Conservation (phyloP, 2,329 filamentous ascomycete genomes). For the Beauveria sp. region DNA sequence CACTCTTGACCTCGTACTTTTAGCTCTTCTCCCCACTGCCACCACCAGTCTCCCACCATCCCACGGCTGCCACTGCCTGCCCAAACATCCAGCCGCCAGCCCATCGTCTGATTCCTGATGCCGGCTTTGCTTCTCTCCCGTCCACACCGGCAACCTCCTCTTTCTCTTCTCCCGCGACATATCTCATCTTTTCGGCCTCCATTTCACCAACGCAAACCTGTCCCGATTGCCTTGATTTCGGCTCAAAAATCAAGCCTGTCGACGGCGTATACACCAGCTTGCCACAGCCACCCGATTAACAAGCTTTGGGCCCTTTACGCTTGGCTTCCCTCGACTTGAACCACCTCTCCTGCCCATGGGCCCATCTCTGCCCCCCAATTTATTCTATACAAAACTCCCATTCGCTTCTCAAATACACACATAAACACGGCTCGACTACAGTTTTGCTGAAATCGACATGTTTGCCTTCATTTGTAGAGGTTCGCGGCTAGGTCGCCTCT, state of each 20-base stretch:
- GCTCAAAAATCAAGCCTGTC: not conserved
- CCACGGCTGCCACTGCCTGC: no score
- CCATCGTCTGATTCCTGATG: not conserved
- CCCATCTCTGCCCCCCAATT: not conserved
- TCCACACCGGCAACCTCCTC: not conserved
- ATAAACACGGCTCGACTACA: not conserved
- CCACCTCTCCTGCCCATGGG: not conserved
- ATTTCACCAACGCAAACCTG: not conserved
- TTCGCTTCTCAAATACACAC: not conserved
- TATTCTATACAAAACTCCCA: not conserved
- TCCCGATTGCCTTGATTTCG: not conserved
- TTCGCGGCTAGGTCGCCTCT: not conserved
- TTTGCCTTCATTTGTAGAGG: not conserved
- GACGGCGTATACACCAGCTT: not conserved
- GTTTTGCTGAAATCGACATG: not conserved
- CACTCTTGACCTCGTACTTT: no score
- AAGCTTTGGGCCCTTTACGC: not conserved
- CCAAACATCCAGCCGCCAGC: no score
- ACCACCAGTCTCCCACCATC: no score
- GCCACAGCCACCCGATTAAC: not conserved
- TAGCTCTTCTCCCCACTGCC: no score
- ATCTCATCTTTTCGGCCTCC: not conserved
- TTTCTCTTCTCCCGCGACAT: not conserved
- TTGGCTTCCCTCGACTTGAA: not conserved
- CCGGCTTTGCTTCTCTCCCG: not conserved